A percentile compares a stretch with the other conserved stretches of the same genome.
These are phyloP conservation scores for Lentinula guzmanii DNA, from an alignment of 768 basidiomycete genomes.

Conservation along the genomic window DNA sequence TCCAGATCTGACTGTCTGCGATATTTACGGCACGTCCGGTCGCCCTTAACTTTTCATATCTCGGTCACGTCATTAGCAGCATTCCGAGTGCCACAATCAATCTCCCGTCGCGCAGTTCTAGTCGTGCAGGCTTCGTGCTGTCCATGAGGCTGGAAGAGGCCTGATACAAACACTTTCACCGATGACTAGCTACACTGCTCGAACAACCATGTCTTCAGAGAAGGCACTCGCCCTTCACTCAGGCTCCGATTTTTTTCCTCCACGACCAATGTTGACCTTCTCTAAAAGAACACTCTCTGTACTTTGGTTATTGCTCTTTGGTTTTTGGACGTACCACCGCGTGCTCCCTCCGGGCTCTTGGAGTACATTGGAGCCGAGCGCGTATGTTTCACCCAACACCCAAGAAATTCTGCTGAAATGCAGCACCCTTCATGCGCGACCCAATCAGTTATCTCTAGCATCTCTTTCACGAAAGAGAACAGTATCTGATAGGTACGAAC, in stretches of 20 bases:
- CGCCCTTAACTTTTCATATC: too few relatives aligned
- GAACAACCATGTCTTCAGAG: background rate
- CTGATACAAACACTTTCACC: background rate
- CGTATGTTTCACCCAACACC: conserved; percentile 15
- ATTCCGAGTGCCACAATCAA: too few relatives aligned
- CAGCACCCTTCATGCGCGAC: conserved; percentile 45
- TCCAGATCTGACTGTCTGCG: too few relatives aligned
- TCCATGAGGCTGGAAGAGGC: background rate
- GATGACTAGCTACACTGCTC: background rate
- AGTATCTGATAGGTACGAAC: conserved; percentile 59
- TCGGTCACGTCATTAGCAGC: too few relatives aligned
- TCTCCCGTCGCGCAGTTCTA: too few relatives aligned
- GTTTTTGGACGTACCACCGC: background rate
- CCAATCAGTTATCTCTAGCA: conserved; percentile 25
- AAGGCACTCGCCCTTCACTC: background rate
- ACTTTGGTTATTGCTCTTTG: background rate
- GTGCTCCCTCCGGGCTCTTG: background rate
- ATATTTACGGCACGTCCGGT: too few relatives aligned
- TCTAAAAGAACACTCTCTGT: background rate
- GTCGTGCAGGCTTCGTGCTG: background rate
- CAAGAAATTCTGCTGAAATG: conserved; percentile 37
- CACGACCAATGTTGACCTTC: background rate
- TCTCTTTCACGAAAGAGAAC: conserved; percentile 31
- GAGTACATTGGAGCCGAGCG: background rate
- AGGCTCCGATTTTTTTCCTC: background rate